Conservation (phyloP, 1,284 basidiomycete genomes). For the Apiotrichum siamense region DNA sequence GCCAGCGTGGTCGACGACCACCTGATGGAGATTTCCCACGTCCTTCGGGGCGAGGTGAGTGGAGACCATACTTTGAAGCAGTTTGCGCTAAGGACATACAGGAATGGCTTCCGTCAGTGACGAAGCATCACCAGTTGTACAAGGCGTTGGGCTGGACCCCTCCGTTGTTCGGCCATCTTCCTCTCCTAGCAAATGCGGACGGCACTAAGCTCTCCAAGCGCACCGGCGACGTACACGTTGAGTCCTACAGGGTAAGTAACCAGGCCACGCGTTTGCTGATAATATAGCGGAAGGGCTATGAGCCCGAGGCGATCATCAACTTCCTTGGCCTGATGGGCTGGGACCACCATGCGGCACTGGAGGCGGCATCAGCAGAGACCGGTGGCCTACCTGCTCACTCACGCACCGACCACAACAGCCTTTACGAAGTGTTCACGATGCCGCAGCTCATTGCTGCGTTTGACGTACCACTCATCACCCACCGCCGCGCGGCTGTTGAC, state of each 20-base stretch:
- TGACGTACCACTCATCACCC: constrained; percentile 33
- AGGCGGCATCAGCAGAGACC: constrained; percentile 7
- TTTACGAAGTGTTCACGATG: constrained; percentile 40
- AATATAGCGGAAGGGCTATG: constrained; percentile 63
- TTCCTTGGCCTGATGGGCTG: constrained; percentile 92
- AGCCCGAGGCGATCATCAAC: constrained; percentile 82
- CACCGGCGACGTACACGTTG: constrained; percentile 78
- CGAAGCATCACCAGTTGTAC: constrained; percentile 87
- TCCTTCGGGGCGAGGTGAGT: constrained; percentile 82
- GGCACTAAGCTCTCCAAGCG: constrained; percentile 94
- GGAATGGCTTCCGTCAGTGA: constrained; percentile 97
- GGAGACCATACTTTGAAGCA: not conserved
- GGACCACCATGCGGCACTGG: constrained; percentile 54
- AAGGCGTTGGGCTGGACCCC: constrained; percentile 64
- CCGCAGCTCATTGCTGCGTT: constrained; percentile 38
- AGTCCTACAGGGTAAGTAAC: constrained; percentile 75
- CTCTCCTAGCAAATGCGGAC: constrained; percentile 81
- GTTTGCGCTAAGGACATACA: not conserved
- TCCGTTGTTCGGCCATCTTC: constrained; percentile 85
- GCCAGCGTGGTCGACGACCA: constrained; percentile 94
- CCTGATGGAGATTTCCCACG: constrained; percentile 92
- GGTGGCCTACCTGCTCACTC: constrained; percentile 34
- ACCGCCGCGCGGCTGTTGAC: constrained; percentile 41
- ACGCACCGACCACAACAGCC: constrained; percentile 31
- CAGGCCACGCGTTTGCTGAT: not conserved